Evolutionary conservation across 331 rosid genomes (phyloP).

Genomic region (Prunus yedoensis): DNA sequence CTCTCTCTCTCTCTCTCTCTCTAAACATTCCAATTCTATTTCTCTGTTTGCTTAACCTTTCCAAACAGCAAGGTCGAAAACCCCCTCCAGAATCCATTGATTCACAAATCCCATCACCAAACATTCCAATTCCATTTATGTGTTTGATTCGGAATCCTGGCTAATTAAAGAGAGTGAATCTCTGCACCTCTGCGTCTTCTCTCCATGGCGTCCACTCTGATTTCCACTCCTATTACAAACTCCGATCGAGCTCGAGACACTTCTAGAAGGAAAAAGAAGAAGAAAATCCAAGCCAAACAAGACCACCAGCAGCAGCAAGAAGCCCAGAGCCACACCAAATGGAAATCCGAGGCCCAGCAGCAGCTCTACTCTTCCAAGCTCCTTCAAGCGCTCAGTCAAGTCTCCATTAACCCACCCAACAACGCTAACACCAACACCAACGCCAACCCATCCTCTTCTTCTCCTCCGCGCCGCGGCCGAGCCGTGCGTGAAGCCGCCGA

Average conservation of each 20-base stretch:
- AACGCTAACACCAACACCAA: background rate
- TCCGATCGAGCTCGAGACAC: constrained; percentile 54
- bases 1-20: constrained; percentile 4
- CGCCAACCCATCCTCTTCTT: background rate
- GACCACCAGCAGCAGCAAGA: constrained; percentile 26
- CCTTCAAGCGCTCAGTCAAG: constrained; percentile 57
- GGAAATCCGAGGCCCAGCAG: constrained; percentile 77
- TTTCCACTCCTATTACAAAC: constrained; percentile 40
- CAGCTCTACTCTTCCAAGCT: constrained; percentile 78
- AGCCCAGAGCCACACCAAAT: constrained; percentile 38
- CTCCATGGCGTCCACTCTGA: constrained; percentile 60
- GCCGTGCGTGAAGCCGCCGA: constrained; percentile 80
- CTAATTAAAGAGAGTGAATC: background rate
- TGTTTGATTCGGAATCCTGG: constrained; percentile 1
- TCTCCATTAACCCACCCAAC: constrained; percentile 25
- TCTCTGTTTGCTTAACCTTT: background rate
- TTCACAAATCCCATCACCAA: background rate
- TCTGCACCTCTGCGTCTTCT: background rate
- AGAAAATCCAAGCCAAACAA: constrained; percentile 47
- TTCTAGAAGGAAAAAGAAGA: constrained; percentile 63
- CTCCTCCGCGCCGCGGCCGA: constrained; percentile 40
- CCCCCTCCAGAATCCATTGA: background rate
- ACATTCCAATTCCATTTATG: background rate
- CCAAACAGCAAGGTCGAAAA: background rate
- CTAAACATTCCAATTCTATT: background rate